A percentile compares a stretch with the other conserved stretches of the same genome.
These are phyloP conservation scores for Neofusicoccum umdonicola DNA, from an alignment of 2,329 filamentous ascomycete genomes.

Conservation along the genomic window DNA sequence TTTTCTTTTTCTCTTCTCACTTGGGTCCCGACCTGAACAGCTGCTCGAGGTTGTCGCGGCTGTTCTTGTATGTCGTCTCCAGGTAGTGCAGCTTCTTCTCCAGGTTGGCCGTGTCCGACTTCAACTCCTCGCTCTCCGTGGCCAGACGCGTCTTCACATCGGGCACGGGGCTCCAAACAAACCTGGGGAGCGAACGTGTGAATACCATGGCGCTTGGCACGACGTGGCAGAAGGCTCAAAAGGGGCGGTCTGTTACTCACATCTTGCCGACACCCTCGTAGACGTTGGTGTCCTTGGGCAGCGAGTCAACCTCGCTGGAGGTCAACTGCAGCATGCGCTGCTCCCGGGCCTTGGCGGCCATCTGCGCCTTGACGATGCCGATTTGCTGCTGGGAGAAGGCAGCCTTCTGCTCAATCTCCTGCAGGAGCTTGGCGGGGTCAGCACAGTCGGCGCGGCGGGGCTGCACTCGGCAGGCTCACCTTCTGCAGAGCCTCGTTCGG, in stretches of 20 bases:
- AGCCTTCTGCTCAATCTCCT: slow-evolving; percentile 91
- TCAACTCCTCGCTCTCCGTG: slow-evolving; percentile 70
- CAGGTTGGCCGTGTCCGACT: slow-evolving; percentile 74
- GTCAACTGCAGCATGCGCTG: slow-evolving; percentile 86
- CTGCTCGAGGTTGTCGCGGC: slow-evolving; percentile 83
- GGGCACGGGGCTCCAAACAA: slow-evolving; percentile 72
- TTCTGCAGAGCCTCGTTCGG: slow-evolving; percentile 92
- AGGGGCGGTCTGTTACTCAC: slow-evolving; percentile 52
- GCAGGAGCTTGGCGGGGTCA: slow-evolving; percentile 63
- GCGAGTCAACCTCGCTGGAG: slow-evolving; percentile 72
- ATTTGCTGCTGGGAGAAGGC: slow-evolving; percentile 90
- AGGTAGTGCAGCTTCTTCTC: slow-evolving; percentile 89
- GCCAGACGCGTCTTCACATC: slow-evolving; percentile 74
- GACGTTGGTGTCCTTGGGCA: slow-evolving; percentile 73
- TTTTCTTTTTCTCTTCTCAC: slow-evolving; percentile 21
- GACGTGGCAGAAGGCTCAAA: not conserved
- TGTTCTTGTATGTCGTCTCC: slow-evolving; percentile 94
- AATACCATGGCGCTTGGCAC: not conserved
- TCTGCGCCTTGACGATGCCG: slow-evolving; percentile 77
- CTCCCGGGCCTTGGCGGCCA: slow-evolving; percentile 81
- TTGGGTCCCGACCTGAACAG: slow-evolving; percentile 60
- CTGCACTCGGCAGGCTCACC: slow-evolving; percentile 49
- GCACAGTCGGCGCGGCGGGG: not conserved
- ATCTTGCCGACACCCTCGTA: slow-evolving; percentile 98
- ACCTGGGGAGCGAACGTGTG: slow-evolving; percentile 60